Evolutionary conservation across 352 stramenopile species (phyloP), one percentile per base, ranked within the genome.

Genomic region (Globisporangium ultimum): DNA sequence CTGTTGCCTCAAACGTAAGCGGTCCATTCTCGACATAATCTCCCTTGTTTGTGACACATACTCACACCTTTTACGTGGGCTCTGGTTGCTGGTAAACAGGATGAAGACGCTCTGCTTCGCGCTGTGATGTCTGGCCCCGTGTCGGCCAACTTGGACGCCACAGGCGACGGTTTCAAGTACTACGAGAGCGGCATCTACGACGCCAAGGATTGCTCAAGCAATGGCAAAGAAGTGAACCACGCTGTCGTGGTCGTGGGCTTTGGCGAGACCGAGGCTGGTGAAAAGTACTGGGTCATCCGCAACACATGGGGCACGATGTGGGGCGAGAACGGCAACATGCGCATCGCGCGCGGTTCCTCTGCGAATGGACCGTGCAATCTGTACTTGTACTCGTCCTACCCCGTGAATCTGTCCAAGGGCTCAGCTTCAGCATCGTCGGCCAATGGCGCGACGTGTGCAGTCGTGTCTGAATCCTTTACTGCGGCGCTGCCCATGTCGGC

Each of bases 241-340:
- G 89, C 89, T 4, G 87, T 97, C 17, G 85, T 96, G 46, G 41
- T 93, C 24, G 84, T 94, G 8, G 89, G 89, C 8, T 97, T 89
- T 58, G 89, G 84, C 45, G 72, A 93, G 56, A 93, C 79, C 1
- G 69, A 73, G 2, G 59, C 65, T 12, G 87, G 84, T 1, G 70
- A 91, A 1, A 72, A 91, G 60, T 97, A 92, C 70, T 97, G 89
- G 89, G 76, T 95, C 53, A 71, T 97, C 21, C 89, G 89, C 20
- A 97, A 97, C 66, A 95, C 82, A 12, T 97, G 89, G 89, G 88
- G 89, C 0, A 85, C 82, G 1, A 94, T 95, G 82, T 96, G 87
- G 89, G 86, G 85, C 53, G 83, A 93, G 55, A 71, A 84, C 42
- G 85, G 85, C 48, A 85, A 91, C 61, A 93, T 95, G 72, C 83